Evolutionary conservation across 1,284 basidiomycete species (phyloP).

Genomic region (Lignosus rhinocerotis): DNA sequence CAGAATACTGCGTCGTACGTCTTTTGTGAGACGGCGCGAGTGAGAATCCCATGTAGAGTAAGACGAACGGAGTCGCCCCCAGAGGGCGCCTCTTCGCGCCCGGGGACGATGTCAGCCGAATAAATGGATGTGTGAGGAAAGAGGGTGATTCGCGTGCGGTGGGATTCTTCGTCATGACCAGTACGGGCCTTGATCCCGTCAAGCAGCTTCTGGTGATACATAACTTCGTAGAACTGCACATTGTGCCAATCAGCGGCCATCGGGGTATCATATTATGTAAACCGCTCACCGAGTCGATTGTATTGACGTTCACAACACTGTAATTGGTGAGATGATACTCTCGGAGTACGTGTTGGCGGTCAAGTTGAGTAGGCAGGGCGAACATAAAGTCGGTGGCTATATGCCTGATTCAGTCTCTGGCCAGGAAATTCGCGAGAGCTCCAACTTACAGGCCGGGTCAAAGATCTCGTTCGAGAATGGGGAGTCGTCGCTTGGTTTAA

Average conservation of each 20-base stretch:
- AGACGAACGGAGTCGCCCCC: conserved; percentile 32
- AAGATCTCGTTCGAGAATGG: conserved; percentile 64
- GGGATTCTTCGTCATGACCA: conserved; percentile 12
- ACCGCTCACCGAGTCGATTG: conserved; percentile 42
- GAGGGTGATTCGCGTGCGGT: conserved; percentile 39
- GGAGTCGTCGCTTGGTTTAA: conserved; percentile 58
- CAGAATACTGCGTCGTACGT: conserved; percentile 55
- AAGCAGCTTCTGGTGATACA: conserved; percentile 57
- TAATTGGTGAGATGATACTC: conserved; percentile 60
- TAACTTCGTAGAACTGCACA: conserved; percentile 49
- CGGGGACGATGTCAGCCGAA: conserved; percentile 33
- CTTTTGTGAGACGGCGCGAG: conserved; percentile 33
- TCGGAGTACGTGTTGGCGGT: conserved; percentile 37
- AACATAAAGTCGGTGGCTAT: conserved; percentile 45
- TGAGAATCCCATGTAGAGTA: conserved; percentile 40
- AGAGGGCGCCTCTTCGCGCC: conserved; percentile 20
- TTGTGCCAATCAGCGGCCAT: not conserved
- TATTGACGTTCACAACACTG: conserved; percentile 53
- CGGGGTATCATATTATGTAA: not conserved
- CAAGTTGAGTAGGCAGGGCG: conserved; percentile 37
- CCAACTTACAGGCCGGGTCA: conserved; percentile 47
- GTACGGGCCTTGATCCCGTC: conserved; percentile 41
- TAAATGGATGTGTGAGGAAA: conserved; percentile 42
- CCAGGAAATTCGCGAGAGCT: not conserved
- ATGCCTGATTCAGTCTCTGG: not conserved